Base-by-base conservation (phyloP, 1,284 basidiomycete species). In the Apiotrichum gamsii region DNA sequence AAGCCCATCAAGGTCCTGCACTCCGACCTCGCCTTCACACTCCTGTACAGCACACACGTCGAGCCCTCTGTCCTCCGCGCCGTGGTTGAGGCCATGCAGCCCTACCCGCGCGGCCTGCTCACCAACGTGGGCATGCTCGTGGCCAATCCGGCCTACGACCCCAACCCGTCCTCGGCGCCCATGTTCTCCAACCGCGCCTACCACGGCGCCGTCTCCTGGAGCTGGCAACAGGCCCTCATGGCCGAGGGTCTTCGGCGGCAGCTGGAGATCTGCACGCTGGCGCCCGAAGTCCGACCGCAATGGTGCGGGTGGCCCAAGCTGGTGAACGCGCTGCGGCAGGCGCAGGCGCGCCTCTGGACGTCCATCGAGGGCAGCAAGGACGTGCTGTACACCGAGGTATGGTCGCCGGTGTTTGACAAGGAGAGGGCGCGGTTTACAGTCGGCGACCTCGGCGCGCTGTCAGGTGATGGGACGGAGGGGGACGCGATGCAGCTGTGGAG, bases 201-300 rank as follows among this genome's bases (percentile, higher is more conserved):
- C 56, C 75, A 77, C 54, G 74, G 75, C 11, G 74, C 75, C 23
- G 74, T 76, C 16, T 62, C 72, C 9, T 76, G 75, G 61, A 69
- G 69, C 3, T 76, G 72, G 67, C 73, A 75, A 60, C 73, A 74
- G 72, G 71, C 29, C 6, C 62, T 75, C 18, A 76, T 76, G 75
- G 74, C 75, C 1, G 64, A 67, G 2, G 75, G 75, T 20, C 55
- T 76, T 11, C 65, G 68, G 24, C 59, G 67, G 15, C 73, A 75
- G 54, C 65, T 75, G 11, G 60, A 64, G 2, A 61, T 72, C 23
- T 76, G 74, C 55, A 60, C 59, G 19, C 31, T 39, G 24, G 15
- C 31, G 9, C 10, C 23, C 24, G 24, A 34, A 30, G 10, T 14
- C 35, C 50, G 29, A 15, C 8, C 74, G 67, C 44, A 59, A 1